Evolutionary conservation across 345 rosid genomes (phyloP).

Genomic region (Gossypium sturtianum): DNA sequence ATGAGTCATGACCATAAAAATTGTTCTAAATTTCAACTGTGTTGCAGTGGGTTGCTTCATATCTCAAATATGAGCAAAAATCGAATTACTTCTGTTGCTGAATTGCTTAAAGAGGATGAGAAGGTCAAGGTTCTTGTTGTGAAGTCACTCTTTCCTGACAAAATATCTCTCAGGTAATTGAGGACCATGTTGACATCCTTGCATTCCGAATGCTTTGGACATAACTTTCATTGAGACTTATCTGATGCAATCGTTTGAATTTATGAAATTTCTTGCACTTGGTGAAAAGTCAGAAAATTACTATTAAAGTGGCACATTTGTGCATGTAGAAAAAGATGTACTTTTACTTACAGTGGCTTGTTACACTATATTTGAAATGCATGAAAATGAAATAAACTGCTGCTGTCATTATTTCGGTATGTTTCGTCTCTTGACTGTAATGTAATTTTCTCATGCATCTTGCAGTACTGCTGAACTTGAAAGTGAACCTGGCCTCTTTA

Average conservation of each 20-base stretch:
- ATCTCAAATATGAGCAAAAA: slow-evolving; percentile 62
- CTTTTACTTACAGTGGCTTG: not conserved
- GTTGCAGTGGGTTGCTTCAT: slow-evolving; percentile 80
- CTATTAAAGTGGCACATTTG: not conserved
- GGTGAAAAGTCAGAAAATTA: not conserved
- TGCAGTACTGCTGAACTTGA: slow-evolving; percentile 83
- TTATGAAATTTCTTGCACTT: not conserved
- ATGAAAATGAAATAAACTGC: not conserved
- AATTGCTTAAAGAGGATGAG: slow-evolving; percentile 68
- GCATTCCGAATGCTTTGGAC: slow-evolving; percentile 1
- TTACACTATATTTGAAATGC: not conserved
- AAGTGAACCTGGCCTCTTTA: slow-evolving; percentile 80
- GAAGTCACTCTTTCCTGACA: slow-evolving; percentile 68
- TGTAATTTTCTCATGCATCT: slow-evolving; percentile 3
- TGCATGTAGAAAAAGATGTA: not conserved
- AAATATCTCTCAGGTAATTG: slow-evolving; percentile 78
- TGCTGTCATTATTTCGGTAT: not conserved
- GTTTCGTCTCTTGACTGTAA: not conserved
- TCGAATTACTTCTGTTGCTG: slow-evolving; percentile 49
- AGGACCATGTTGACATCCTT: slow-evolving; percentile 5
- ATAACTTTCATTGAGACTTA: not conserved
- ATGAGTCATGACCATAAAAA: not conserved
- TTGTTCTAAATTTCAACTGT: slow-evolving; percentile 8
- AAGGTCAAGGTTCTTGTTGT: slow-evolving; percentile 68
- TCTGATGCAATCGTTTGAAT: not conserved